Conservation (phyloP, 768 basidiomycete genomes). For the Gymnopilus junonius region DNA sequence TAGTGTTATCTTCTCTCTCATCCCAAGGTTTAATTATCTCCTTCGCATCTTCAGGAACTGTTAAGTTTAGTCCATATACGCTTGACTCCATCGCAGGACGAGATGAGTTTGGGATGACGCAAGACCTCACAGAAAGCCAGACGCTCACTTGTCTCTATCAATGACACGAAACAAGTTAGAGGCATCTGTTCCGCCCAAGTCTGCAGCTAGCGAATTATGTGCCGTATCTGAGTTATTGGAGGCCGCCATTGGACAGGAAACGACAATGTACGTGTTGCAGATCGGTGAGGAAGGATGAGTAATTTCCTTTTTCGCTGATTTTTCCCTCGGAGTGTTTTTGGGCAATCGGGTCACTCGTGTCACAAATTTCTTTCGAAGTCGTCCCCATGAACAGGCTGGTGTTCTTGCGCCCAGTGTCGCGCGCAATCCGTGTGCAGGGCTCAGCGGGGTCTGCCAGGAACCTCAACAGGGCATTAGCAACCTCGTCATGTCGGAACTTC, state of each 20-base stretch:
- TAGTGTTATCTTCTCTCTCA: conserved; percentile 66
- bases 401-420: conserved; percentile 30
- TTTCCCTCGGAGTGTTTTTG: conserved; percentile 15
- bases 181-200: conserved; percentile 49
- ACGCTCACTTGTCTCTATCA: conserved; percentile 68
- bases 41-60: conserved; percentile 81
- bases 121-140: not conserved
- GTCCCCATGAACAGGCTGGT: conserved; percentile 26
- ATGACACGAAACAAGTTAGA: conserved; percentile 64
- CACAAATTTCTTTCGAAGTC: conserved; percentile 22
- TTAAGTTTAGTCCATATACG: conserved; percentile 80
- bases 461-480: conserved; percentile 12
- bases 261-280: not conserved
- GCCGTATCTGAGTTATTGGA: conserved; percentile 29
- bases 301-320: conserved; percentile 11
- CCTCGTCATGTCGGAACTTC: conserved; percentile 21
- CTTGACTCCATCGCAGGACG: conserved; percentile 45
- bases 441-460: conserved; percentile 9
- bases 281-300: not conserved
- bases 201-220: conserved; percentile 47
- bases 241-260: conserved; percentile 7
- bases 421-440: conserved; percentile 32
- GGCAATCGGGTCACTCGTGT: conserved; percentile 11
- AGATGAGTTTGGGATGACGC: conserved; percentile 24
- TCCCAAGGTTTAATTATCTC: conserved; percentile 84